Evolutionary conservation across 345 rosid genomes (phyloP).

Genomic region (Bruguiera sexangula): DNA sequence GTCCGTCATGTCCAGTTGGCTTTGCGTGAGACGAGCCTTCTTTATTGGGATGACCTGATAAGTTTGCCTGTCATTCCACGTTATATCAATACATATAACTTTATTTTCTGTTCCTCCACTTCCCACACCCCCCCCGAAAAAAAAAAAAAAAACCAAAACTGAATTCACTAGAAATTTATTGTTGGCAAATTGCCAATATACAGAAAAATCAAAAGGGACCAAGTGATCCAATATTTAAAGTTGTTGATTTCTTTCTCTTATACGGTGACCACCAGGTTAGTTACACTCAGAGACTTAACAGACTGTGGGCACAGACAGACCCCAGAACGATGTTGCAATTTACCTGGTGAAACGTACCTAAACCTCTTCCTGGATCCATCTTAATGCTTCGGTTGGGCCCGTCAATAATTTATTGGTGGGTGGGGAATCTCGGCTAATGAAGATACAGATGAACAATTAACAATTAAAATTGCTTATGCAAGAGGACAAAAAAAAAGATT

Average conservation of each 20-base stretch:
- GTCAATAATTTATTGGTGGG: neutral
- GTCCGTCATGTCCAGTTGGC: constrained; percentile 21
- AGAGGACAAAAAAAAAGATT: neutral
- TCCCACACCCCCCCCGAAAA: too few relatives aligned
- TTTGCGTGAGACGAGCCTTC: constrained; percentile 21
- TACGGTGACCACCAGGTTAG: neutral
- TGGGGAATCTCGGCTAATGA: neutral
- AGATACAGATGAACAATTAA: too few relatives aligned
- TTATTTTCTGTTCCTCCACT: too few relatives aligned
- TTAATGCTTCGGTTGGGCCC: neutral
- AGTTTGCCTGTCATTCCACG: constrained; percentile 20
- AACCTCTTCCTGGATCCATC: neutral
- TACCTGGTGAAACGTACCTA: neutral
- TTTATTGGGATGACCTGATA: constrained; percentile 1
- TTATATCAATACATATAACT: neutral
- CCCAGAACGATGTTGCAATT: neutral
- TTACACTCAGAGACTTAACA: neutral
- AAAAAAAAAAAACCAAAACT: too few relatives aligned
- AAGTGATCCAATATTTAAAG: too few relatives aligned
- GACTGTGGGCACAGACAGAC: neutral
- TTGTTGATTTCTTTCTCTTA: too few relatives aligned
- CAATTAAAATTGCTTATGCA: neutral
- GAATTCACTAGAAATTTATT: too few relatives aligned
- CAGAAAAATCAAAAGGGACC: too few relatives aligned
- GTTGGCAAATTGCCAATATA: too few relatives aligned